These are phyloP conservation scores for Desmodesmus armatus DNA, from an alignment of 139 green algal genomes.

Conservation along the genomic window DNA sequence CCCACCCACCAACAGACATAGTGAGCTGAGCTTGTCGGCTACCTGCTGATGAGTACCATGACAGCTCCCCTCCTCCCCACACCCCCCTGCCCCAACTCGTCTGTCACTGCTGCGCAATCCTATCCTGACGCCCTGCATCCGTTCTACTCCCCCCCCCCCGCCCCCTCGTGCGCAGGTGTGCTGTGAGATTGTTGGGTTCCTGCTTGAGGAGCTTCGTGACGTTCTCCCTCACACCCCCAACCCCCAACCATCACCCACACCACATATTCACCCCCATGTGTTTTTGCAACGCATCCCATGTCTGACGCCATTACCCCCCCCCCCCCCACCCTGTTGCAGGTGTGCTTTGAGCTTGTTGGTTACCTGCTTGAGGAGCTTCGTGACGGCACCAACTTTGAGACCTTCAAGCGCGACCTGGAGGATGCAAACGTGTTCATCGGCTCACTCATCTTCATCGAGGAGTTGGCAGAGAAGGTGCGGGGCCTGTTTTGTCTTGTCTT, in stretches of 20 bases:
- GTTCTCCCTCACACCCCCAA: no score
- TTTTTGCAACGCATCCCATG: not conserved
- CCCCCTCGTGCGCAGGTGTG: no score
- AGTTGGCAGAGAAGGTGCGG: constrained; percentile 96
- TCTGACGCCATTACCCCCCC: constrained; percentile 22
- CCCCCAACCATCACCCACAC: not conserved
- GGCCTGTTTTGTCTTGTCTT: no score
- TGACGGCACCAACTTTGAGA: constrained; percentile 88
- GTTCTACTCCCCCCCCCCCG: no score
- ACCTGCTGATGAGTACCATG: no score
- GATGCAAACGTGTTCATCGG: constrained; percentile 99
- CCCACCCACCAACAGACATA: no score
- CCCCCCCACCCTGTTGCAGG: no score
- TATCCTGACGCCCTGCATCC: no score
- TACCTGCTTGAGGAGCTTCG: constrained; percentile 99
- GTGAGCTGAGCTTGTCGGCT: no score
- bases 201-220: constrained; percentile 98
- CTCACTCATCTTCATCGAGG: constrained; percentile 99
- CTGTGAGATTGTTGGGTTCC: constrained; percentile 97
- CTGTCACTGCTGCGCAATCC: no score
- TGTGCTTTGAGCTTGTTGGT: constrained; percentile 97
- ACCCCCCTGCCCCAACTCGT: no score
- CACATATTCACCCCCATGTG: not conserved
- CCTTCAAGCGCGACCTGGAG: constrained; percentile 92
- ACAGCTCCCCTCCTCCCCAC: no score